Base-by-base conservation (phyloP, 192 early-diverging fungal genomes). In the Podila epicladia region DNA sequence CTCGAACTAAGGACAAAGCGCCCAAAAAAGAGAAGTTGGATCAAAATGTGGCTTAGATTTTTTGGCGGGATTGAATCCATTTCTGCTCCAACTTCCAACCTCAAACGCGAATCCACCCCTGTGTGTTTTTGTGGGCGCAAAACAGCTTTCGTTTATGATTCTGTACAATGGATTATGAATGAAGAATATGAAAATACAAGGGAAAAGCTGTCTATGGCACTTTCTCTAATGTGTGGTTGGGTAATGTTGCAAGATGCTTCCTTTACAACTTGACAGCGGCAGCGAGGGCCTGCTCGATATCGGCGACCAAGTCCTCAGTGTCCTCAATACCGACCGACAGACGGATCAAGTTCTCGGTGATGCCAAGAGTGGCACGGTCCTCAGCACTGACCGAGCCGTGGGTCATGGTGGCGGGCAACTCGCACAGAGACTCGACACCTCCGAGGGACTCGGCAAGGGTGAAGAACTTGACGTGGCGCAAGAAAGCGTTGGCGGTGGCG, bases 381-480 rank as follows among this genome's bases (percentile, higher is more conserved):
- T 97, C 98, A 59, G 94, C 90, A 8, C 91, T 90, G 71, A 99
- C 86, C 0, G 93, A 90, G 35, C 94, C 97, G 71, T 99, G 98
- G 20, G 98, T 99, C 97, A 99, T 99, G 63, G 94, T 89, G 8
- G 94, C 90, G 2, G 98, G 98, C 71, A 97, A 89, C 86, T 98
- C 97, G 41, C 94, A 94, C 73, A 99, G 86, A 37, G 91, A 92
- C 88, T 99, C 98, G 11, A 99, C 96, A 64, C 97, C 96, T 73
- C 97, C 98, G 37, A 99, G 87, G 63, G 92, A 94, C 85, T 99
- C 98, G n/a, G 98, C 98, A 32, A 99, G 85, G 26, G 95, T 95
- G 72, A 99, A 97, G 77, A 95, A 84, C 63, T 90, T 86, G 22
- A 95, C 89, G 68, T 87, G 75, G 59, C 89, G 83, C 61, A 99